These are phyloP conservation scores for Batkoa obscura DNA, from an alignment of 371 early-diverging fungal genomes.

Conservation along the genomic window DNA sequence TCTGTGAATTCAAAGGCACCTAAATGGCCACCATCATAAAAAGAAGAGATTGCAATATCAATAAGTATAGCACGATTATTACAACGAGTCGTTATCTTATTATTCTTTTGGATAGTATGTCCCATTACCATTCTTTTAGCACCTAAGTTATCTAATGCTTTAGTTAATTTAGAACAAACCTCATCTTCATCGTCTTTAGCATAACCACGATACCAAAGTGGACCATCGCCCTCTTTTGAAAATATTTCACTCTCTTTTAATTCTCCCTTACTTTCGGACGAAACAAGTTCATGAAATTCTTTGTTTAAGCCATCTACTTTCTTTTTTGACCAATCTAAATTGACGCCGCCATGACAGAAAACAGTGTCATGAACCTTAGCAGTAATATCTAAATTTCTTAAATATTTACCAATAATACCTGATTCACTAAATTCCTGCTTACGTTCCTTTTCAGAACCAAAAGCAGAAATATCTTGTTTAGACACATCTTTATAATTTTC, in stretches of 20 bases:
- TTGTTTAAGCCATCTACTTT: constrained; percentile 12
- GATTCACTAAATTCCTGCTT: constrained; percentile 26
- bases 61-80: constrained; percentile 36
- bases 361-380: constrained; percentile 34
- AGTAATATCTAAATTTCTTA: constrained; percentile 29
- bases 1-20: constrained; percentile 9
- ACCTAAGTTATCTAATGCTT: constrained; percentile 25
- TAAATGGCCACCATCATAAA: constrained; percentile 23
- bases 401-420: constrained; percentile 43
- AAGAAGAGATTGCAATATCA: constrained; percentile 56
- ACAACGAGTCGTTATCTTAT: constrained; percentile 38
- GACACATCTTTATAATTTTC: constrained; percentile 51
- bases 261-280: neutral
- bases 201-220: constrained; percentile 43
- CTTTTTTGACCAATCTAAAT: constrained; percentile 18
- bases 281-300: neutral
- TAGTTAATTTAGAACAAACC: constrained; percentile 23
- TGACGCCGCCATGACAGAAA: constrained; percentile 54
- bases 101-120: constrained; percentile 44
- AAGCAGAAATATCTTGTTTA: constrained; percentile 32
- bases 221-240: constrained; percentile 16
- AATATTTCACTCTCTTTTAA: neutral
- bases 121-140: constrained; percentile 56
- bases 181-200: constrained; percentile 26
- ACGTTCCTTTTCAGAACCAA: constrained; percentile 35